Evolutionary conservation across 192 early-diverging fungal genomes (phyloP).

Genomic region (Chytriomyces hyalinus): DNA sequence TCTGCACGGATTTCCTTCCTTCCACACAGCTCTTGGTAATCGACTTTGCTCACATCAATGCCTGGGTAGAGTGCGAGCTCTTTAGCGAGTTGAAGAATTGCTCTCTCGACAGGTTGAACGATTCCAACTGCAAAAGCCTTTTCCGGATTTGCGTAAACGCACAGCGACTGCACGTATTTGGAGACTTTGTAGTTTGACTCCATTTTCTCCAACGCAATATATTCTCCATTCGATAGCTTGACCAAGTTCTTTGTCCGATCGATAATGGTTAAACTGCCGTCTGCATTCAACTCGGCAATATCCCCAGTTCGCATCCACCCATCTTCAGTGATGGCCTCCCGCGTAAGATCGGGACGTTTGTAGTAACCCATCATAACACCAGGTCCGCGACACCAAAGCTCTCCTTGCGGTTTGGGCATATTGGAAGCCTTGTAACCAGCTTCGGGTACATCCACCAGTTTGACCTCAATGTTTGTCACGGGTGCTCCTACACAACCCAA

Average conservation of each 20-base stretch:
- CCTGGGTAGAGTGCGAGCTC: slow-evolving; percentile 25
- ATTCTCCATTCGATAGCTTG: slow-evolving; percentile 87
- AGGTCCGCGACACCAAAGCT: slow-evolving; percentile 83
- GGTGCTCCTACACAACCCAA: slow-evolving; percentile 77
- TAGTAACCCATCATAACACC: slow-evolving; percentile 80
- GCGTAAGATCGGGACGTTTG: slow-evolving; percentile 68
- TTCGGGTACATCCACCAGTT: slow-evolving; percentile 68
- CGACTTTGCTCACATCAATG: slow-evolving; percentile 21
- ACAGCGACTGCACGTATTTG: slow-evolving; percentile 70
- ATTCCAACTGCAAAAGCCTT: slow-evolving; percentile 75
- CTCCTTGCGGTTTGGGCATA: slow-evolving; percentile 63
- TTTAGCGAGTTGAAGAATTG: slow-evolving; percentile 49
- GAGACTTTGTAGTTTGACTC: slow-evolving; percentile 85
- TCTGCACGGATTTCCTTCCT: slow-evolving; percentile 36
- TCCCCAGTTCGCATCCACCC: slow-evolving; percentile 84
- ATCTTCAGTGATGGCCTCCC: slow-evolving; percentile 71
- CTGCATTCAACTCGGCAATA: slow-evolving; percentile 79
- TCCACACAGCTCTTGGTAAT: slow-evolving; percentile 58
- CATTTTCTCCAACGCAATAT: slow-evolving; percentile 91
- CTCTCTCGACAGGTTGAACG: slow-evolving; percentile 64
- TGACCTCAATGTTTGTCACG: slow-evolving; percentile 76
- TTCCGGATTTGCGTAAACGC: slow-evolving; percentile 67
- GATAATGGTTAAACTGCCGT: slow-evolving; percentile 81
- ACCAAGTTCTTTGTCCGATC: slow-evolving; percentile 94
- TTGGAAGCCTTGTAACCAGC: slow-evolving; percentile 39